Evolutionary conservation across 140 eudicot genomes (phyloP), one percentile per base, ranked within the genome.

Genomic region (Ambrosia hybrid): DNA sequence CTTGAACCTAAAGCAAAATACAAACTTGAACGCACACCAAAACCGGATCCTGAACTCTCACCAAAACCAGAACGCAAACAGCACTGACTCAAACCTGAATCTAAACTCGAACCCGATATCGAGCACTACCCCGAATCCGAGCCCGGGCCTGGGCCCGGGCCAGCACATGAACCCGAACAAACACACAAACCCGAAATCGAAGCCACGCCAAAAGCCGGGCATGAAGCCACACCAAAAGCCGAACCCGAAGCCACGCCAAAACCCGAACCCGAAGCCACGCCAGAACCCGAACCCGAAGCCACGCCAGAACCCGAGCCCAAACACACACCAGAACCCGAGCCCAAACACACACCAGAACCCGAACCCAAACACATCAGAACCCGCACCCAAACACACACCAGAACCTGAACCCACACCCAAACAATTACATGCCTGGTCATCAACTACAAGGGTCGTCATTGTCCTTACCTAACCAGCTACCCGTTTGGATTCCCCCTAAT

Each of bases 391-490:
- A 66, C 15, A 2, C 5, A 36, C n/a, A 12, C 45, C 46, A 9
- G 7, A 67, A 49, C 45, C 15, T 45, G 6, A 12, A 68, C 33
- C 21, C 60, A 33, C 26, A 21, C 26, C 26, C 26, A 21, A 68
- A 12, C 49, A 37, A 14, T 34, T 60, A 12, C 46, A 4, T 34
- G 33, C 39, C 10, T 34, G 46, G 10, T 55, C 33, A 34, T 10
- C 37, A 38, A 15, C 53, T 8, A 13, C 68, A 37, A 63, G 68
- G 14, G 12, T 63, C 49, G n/a, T 63, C 68, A 63, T 39, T 11
- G 43, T 59, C 41, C 43, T 9, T 59, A 21, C 52, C 33, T 14
- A 65, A 43, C 16, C 70, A 14, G n/a, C 65, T 53, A 56, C 39
- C 53, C 4, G 4, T 6, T 3, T 45, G 55, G 55, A 15, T 70